These are phyloP conservation scores for Linum trigynum DNA, from an alignment of 345 rosid genomes.

Conservation along the genomic window DNA sequence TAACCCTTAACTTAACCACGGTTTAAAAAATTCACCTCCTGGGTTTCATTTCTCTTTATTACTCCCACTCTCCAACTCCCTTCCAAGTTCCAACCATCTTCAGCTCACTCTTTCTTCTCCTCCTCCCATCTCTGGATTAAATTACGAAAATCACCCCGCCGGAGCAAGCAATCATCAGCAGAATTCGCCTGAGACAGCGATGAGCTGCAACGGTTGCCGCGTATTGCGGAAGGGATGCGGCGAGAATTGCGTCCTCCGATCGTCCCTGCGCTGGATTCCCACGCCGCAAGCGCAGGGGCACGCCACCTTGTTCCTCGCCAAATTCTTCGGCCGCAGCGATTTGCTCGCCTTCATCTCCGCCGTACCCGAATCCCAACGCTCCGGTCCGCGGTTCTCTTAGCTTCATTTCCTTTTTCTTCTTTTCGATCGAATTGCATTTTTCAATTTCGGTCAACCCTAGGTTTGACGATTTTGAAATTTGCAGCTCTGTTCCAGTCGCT, in stretches of 20 bases:
- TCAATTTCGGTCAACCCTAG: too few relatives aligned
- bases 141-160: neutral
- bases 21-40: conserved; percentile 16
- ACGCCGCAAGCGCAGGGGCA: conserved; percentile 25
- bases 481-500: conserved; percentile 51
- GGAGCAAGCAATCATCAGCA: neutral
- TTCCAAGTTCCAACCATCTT: neutral
- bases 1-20: conserved; percentile 26
- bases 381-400: conserved; percentile 20
- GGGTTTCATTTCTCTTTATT: neutral
- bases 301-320: conserved; percentile 32
- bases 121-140: neutral
- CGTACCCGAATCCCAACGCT: conserved; percentile 45
- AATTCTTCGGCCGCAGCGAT: conserved; percentile 35
- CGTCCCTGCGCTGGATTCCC: conserved; percentile 22
- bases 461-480: neutral
- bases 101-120: neutral
- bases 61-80: neutral
- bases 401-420: too few relatives aligned
- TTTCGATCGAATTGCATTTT: neutral
- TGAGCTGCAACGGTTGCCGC: conserved; percentile 34
- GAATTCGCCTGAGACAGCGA: neutral
- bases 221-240: conserved; percentile 31
- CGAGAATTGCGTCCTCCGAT: conserved; percentile 26
- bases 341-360: conserved; percentile 38